Conservation (phyloP, 2,329 filamentous ascomycete genomes). For the Fusarium sp. region DNA sequence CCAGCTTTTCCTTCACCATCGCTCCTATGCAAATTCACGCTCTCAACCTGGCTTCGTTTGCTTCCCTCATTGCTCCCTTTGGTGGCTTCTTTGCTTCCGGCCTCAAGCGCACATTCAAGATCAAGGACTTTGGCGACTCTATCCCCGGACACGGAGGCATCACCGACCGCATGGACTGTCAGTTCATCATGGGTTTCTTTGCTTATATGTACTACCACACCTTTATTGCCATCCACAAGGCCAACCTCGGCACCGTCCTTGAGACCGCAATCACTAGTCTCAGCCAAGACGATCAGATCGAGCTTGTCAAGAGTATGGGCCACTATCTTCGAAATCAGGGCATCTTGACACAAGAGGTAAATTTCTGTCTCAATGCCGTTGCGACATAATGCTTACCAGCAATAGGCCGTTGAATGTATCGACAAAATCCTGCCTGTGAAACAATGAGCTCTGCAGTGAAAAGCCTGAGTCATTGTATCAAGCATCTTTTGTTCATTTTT, state of each 20-base stretch:
- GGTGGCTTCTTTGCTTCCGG: conserved; percentile 98
- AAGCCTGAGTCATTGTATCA: conserved; percentile 6
- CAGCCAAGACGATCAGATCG: conserved; percentile 86
- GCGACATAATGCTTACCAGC: conserved; percentile 6
- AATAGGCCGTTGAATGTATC: conserved; percentile 42
- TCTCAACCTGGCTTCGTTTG: conserved; percentile 88
- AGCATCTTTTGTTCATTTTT: conserved; percentile 31
- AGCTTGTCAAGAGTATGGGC: conserved; percentile 73
- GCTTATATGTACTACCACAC: conserved; percentile 98
- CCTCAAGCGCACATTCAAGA: conserved; percentile 98
- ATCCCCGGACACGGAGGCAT: conserved; percentile 98
- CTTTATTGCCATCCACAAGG: conserved; percentile 91
- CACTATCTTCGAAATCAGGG: conserved; percentile 73
- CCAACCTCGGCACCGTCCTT: conserved; percentile 84
- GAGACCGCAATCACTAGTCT: conserved; percentile 93
- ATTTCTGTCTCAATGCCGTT: conserved; percentile 14
- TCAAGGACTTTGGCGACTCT: conserved; percentile 99
- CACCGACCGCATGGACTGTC: conserved; percentile 99
- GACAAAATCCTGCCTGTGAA: conserved; percentile 39
- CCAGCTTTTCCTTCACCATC: conserved; percentile 73
- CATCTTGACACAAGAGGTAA: conserved; percentile 48
- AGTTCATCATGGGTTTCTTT: conserved; percentile 99
- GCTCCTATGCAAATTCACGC: conserved; percentile 95
- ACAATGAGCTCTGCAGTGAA: conserved; percentile 30
- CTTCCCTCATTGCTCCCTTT: conserved; percentile 95